Evolutionary conservation across 441 rosid genomes (phyloP).

Genomic region (Brassica balearica): DNA sequence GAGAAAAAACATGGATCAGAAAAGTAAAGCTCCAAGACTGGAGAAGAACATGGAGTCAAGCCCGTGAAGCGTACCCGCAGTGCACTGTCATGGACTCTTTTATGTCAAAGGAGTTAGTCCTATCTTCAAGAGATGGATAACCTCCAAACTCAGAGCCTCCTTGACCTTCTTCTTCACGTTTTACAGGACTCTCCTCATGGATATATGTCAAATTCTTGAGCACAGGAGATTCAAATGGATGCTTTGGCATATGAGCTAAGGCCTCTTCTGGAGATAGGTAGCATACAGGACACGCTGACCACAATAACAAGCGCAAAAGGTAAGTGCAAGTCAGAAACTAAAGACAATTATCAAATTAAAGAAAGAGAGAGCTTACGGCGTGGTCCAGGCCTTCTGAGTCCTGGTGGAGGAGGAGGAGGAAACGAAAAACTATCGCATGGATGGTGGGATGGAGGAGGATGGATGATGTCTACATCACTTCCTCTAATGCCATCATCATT

Average conservation of each 20-base stretch:
- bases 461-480: constrained; percentile 44
- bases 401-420: constrained; percentile 89
- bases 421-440: constrained; percentile 67
- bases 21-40: not conserved
- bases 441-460: constrained; percentile 50
- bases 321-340: too few species aligned
- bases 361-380: constrained; percentile 60
- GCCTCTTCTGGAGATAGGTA: constrained; percentile 77
- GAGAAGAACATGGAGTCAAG: constrained; percentile 1
- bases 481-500: not conserved
- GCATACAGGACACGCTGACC: constrained; percentile 85
- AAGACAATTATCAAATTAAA: too few species aligned
- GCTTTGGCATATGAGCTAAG: constrained; percentile 66
- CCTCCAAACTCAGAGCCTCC: constrained; percentile 93
- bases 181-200: constrained; percentile 58
- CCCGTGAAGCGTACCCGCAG: constrained; percentile 69
- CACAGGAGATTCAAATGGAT: constrained; percentile 59
- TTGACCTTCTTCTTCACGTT: constrained; percentile 63
- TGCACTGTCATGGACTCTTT: constrained; percentile 80
- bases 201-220: constrained; percentile 65
- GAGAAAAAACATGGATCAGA: constrained; percentile 30
- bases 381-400: constrained; percentile 71
- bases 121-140: constrained; percentile 72
- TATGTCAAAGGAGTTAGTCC: constrained; percentile 67
- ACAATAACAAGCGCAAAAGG: not conserved